phyloP scores from a whole-genome alignment of 345 rosid species.

The Murraya paniculata region DNA sequence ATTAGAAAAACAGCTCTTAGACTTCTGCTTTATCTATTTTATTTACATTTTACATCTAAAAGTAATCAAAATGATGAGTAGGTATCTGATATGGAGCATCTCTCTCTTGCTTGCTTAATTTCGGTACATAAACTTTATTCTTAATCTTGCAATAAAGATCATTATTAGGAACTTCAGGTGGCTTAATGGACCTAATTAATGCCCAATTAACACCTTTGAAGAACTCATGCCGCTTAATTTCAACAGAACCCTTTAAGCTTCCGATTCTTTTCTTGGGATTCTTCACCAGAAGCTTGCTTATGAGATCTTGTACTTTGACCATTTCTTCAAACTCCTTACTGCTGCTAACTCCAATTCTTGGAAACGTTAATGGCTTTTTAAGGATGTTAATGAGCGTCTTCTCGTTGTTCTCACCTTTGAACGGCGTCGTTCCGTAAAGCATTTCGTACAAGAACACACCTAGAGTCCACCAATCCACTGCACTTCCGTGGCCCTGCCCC shows the following conservation, averaged over 20 bases:
- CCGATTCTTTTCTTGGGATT: constrained; percentile 87
- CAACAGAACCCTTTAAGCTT: constrained; percentile 65
- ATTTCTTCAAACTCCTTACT: constrained; percentile 59
- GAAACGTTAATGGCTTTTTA: constrained; percentile 70
- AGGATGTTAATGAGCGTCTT: constrained; percentile 77
- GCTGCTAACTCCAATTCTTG: constrained; percentile 51
- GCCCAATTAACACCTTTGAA: constrained; percentile 91
- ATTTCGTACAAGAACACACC: constrained; percentile 89
- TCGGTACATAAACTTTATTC: constrained; percentile 43
- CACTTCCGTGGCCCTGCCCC: constrained; percentile 95
- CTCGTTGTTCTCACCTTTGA: constrained; percentile 92
- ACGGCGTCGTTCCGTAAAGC: constrained; percentile 83
- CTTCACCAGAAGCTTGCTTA: constrained; percentile 64
- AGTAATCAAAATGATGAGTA: constrained; percentile 69
- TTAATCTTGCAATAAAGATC: constrained; percentile 21
- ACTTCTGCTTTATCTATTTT: constrained; percentile 20
- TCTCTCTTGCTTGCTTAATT: constrained; percentile 67
- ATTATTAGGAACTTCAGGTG: constrained; percentile 71
- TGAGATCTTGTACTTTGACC: constrained; percentile 71
- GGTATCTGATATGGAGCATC: constrained; percentile 77
- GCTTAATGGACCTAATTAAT: constrained; percentile 70
- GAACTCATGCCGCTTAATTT: constrained; percentile 83
- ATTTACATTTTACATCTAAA: constrained; percentile 37
- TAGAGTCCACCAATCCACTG: constrained; percentile 96
- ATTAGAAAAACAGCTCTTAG: constrained; percentile 14